Base-by-base conservation (phyloP, 75 land plant genomes). In the Gnetum montanum region DNA sequence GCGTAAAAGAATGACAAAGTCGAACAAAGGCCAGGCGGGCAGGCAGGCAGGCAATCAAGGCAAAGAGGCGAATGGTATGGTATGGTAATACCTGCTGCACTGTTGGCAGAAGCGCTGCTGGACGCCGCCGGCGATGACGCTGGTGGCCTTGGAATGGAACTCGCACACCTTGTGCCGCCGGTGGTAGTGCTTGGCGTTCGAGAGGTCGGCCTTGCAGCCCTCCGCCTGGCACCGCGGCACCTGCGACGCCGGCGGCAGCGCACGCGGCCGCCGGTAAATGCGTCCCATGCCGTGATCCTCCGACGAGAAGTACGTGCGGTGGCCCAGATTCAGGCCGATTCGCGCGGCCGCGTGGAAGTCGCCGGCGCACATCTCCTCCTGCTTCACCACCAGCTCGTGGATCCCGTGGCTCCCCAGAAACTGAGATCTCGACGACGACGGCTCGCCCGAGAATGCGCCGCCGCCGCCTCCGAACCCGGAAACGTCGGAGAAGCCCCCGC, bases 271-370 rank as follows among this genome's bases (percentile, higher is more conserved):
- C 55, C 57, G 62, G 48, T 69, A 68, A 5, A 73, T 55, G 36
- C 80, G 46, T 13, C 60, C 62, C 22, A 60, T 50, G 25, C 65
- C 68, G 6, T 68, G 38, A 24, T 81, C 84, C 24, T 69, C 70
- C 4, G 77, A 49, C 22, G 82, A 78, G 72, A 81, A 81, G 71
- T 81, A 81, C 6, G 82, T 73, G 30, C 84, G 47, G 45, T 64
- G 73, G 24, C 84, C 84, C 23, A 81, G 81, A 54, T 81, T 81
- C 45, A 78, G 73, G 56, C 79, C 79, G 29, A 78, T 33, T 63
- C 74, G 49, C 35, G 54, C 63, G 16, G 45, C 24, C 16, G 47
- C 47, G 43, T 66, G 46, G 34, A 34, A 44, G 6, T 36, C 33
- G n/a, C 56, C 55, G 0, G n/a, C 5, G 43, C 43, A 41, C 0